These are phyloP conservation scores for Lepiota brunneoincarnata DNA, from an alignment of 768 basidiomycete genomes.

Conservation along the genomic window DNA sequence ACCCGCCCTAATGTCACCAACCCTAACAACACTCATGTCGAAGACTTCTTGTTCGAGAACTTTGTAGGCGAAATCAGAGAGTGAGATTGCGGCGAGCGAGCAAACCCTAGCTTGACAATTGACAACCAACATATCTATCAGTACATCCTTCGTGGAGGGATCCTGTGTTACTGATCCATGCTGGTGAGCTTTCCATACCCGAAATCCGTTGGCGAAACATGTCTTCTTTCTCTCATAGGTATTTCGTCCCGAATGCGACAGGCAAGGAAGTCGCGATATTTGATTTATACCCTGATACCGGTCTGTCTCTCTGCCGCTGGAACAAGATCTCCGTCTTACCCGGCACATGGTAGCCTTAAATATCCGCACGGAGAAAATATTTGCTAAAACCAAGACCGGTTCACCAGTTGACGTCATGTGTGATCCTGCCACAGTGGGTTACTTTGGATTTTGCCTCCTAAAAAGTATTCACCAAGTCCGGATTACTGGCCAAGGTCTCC, in stretches of 20 bases:
- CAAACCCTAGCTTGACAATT: background rate
- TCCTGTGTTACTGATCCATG: slow-evolving; percentile 59
- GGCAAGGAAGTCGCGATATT: slow-evolving; percentile 59
- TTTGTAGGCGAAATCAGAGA: slow-evolving; percentile 53
- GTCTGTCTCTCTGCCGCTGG: slow-evolving; percentile 24
- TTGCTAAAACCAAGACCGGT: slow-evolving; percentile 42
- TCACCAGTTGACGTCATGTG: slow-evolving; percentile 51
- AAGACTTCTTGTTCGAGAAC: slow-evolving; percentile 53
- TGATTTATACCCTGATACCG: slow-evolving; percentile 55
- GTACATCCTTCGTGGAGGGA: slow-evolving; percentile 52
- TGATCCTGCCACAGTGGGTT: slow-evolving; percentile 44
- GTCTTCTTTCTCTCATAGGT: slow-evolving; percentile 22
- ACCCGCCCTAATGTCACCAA: slow-evolving; percentile 41
- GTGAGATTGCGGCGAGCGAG: slow-evolving; percentile 21
- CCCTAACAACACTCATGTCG: slow-evolving; percentile 51
- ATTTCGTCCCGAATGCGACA: slow-evolving; percentile 49
- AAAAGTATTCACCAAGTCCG: too few relatives aligned
- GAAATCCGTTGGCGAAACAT: background rate
- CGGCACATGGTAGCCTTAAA: slow-evolving; percentile 36
- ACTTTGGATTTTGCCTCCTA: background rate
- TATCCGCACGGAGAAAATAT: slow-evolving; percentile 46
- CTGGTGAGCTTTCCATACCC: slow-evolving; percentile 31
- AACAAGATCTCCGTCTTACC: background rate
- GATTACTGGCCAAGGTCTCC: slow-evolving; percentile 31
- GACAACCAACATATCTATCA: slow-evolving; percentile 6